These are phyloP conservation scores for Paralagenidium karlingii DNA, from an alignment of 352 stramenopile genomes.

Conservation along the genomic window DNA sequence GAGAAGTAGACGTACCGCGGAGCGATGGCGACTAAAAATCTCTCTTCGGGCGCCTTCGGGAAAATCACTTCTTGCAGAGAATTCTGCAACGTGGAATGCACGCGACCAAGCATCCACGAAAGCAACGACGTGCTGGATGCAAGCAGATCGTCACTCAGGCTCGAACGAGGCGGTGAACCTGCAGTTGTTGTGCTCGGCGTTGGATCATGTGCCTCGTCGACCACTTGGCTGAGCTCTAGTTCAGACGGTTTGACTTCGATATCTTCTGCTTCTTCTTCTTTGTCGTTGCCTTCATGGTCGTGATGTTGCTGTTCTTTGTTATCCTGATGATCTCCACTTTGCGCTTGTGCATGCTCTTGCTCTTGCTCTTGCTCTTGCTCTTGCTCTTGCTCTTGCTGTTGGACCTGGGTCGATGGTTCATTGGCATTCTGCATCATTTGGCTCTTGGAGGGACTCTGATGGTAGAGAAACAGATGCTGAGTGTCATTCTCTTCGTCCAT, in stretches of 20 bases:
- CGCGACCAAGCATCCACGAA: constrained; percentile 67
- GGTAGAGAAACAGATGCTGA: not conserved
- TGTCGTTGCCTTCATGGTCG: not conserved
- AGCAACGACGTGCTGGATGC: constrained; percentile 56
- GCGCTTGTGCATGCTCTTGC: too few relatives aligned
- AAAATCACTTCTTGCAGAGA: constrained; percentile 65
- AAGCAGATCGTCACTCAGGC: constrained; percentile 26
- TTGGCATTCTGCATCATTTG: not conserved
- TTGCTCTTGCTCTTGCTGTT: too few relatives aligned
- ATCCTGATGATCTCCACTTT: too few relatives aligned
- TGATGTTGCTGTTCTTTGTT: too few relatives aligned
- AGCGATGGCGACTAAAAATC: constrained; percentile 69
- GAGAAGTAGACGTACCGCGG: constrained; percentile 25
- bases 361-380: too few relatives aligned
- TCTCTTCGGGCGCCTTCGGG: constrained; percentile 68
- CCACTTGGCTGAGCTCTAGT: not conserved
- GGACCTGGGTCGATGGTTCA: too few relatives aligned
- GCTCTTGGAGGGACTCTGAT: not conserved
- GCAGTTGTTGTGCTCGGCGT: too few relatives aligned
- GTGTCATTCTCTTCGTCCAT: too few relatives aligned
- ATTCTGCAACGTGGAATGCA: constrained; percentile 62
- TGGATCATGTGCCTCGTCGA: not conserved
- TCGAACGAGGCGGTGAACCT: too few relatives aligned
- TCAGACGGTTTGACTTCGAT: not conserved
- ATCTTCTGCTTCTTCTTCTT: constrained; percentile 1